Conservation (phyloP, 805 yeast genomes). For the Ascoidea asiatica region DNA sequence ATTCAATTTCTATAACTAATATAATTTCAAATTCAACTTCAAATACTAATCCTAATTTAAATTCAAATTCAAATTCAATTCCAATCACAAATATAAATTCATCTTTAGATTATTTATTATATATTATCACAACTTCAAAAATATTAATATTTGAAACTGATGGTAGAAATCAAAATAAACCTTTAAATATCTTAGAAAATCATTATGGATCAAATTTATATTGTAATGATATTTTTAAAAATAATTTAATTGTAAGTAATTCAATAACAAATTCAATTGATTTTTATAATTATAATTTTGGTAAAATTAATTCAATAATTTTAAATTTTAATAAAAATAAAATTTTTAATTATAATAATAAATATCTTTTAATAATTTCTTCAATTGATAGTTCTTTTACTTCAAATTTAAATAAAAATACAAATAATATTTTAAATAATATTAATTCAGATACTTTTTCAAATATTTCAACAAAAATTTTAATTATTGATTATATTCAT, state of each 20-base stretch:
- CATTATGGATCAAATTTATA: constrained; percentile 35
- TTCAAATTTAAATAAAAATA: neutral
- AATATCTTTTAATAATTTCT: constrained; percentile 45
- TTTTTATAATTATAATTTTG: constrained; percentile 9
- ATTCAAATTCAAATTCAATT: no score
- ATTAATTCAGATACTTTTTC: neutral
- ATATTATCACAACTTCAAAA: constrained; percentile 62
- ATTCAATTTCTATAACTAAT: neutral
- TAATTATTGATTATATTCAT: constrained; percentile 57
- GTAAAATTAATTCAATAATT: constrained; percentile 7
- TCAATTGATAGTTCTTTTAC: constrained; percentile 22
- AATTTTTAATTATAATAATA: constrained; percentile 5
- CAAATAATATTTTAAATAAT: neutral
- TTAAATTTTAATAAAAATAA: constrained; percentile 6
- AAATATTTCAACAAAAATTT: constrained; percentile 7
- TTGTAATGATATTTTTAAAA: constrained; percentile 26
- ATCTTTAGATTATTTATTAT: constrained; percentile 25
- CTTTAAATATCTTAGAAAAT: constrained; percentile 31
- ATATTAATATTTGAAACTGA: constrained; percentile 61
- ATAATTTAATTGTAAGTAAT: constrained; percentile 8
- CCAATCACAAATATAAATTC: constrained; percentile 12
- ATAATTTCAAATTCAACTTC: no score
- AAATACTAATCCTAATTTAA: no score
- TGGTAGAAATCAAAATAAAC: constrained; percentile 64
- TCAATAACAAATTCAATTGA: constrained; percentile 5